A percentile compares a stretch with the other conserved stretches of the same genome.
These are phyloP conservation scores for Penicillium italicum DNA, from an alignment of 2,329 filamentous ascomycete species.

Conservation along the genomic window DNA sequence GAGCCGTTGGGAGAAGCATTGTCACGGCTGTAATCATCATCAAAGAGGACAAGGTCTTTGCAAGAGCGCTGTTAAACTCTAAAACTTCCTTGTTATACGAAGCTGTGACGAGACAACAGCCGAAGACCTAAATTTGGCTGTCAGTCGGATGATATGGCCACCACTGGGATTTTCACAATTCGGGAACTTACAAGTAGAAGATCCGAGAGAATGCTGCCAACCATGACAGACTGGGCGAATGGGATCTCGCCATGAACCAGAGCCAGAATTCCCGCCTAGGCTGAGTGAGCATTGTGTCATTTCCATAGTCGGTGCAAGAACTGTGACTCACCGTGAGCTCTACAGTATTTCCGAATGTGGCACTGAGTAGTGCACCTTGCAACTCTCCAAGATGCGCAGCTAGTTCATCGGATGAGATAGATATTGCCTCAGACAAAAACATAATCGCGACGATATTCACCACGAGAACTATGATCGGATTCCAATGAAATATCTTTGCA, in stretches of 20 bases:
- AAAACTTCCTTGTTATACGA: slow-evolving; percentile 65
- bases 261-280: slow-evolving; percentile 71
- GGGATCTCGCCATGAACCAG: slow-evolving; percentile 74
- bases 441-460: slow-evolving; percentile 12
- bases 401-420: slow-evolving; percentile 9
- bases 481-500: slow-evolving; percentile 11
- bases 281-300: not conserved
- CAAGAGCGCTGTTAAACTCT: slow-evolving; percentile 38
- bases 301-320: not conserved
- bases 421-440: slow-evolving; percentile 9
- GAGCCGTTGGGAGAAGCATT: slow-evolving; percentile 66
- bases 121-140: slow-evolving; percentile 48
- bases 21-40: slow-evolving; percentile 68
- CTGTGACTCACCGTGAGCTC: slow-evolving; percentile 8
- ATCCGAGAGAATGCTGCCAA: slow-evolving; percentile 85
- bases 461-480: slow-evolving; percentile 5
- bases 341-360: slow-evolving; percentile 13
- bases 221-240: slow-evolving; percentile 87
- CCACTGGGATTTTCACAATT: not conserved
- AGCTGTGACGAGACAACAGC: slow-evolving; percentile 68
- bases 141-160: not conserved
- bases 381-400: slow-evolving; percentile 8
- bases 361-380: slow-evolving; percentile 12
- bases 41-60: slow-evolving; percentile 51
- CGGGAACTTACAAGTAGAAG: slow-evolving; percentile 59